A percentile compares a stretch with the other conserved stretches of the same genome.
These are phyloP conservation scores for Hypoxylon sp. DNA, from an alignment of 2,329 filamentous ascomycete species.

Conservation along the genomic window DNA sequence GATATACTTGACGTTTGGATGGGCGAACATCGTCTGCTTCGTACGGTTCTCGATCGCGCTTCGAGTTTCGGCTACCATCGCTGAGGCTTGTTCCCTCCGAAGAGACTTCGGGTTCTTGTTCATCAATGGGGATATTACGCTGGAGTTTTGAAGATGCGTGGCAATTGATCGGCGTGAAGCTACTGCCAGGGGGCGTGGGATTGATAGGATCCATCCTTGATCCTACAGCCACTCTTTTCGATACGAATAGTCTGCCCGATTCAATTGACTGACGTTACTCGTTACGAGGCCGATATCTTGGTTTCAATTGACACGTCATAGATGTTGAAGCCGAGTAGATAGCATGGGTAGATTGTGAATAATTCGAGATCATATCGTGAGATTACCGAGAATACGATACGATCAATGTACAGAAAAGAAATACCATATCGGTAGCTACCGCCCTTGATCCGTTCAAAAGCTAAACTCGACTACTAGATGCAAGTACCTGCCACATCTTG, in stretches of 20 bases:
- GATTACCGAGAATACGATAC: not conserved
- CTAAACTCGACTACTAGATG: not conserved
- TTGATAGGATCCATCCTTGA: not conserved
- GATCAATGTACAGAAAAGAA: not conserved
- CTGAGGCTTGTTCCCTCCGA: not conserved
- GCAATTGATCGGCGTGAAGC: slow-evolving; percentile 14
- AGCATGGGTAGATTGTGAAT: not conserved
- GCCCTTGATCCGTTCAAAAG: not conserved
- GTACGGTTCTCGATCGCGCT: slow-evolving; percentile 15
- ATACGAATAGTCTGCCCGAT: not conserved
- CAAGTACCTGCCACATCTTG: not conserved
- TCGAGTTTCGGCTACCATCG: slow-evolving; percentile 7
- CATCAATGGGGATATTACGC: not conserved
- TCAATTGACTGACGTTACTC: not conserved
- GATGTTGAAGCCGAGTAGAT: not conserved
- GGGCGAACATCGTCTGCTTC: slow-evolving; percentile 12
- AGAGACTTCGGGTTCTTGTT: not conserved
- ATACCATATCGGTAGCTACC: not conserved
- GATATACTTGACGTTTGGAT: slow-evolving; percentile 23
- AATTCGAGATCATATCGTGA: not conserved
- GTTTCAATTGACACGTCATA: not conserved
- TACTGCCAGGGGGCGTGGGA: not conserved
- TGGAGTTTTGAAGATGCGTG: not conserved
- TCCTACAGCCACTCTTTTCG: not conserved
- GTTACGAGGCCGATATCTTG: not conserved